phyloP scores from a whole-genome alignment of 306 rosid genomes.

The Medicago lupulina region DNA sequence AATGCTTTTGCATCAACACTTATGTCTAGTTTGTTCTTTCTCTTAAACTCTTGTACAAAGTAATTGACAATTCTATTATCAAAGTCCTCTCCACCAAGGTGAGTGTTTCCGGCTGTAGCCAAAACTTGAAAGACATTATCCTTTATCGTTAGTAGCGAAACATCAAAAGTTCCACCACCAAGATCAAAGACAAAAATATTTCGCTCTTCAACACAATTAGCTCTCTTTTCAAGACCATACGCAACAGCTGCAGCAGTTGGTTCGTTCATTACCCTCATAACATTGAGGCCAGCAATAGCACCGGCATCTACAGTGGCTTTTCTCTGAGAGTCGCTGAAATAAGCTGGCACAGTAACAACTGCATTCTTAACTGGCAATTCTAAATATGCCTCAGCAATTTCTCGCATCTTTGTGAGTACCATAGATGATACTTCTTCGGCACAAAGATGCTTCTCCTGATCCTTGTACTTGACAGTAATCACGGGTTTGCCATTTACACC shows the following conservation, averaged over 20 bases:
- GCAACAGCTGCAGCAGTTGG: conserved; percentile 5
- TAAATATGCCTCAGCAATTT: not conserved
- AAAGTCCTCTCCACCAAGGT: conserved; percentile 11
- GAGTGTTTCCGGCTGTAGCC: not conserved
- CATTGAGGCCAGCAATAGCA: not conserved
- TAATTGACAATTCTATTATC: not conserved
- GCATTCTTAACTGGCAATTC: not conserved
- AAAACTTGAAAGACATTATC: not conserved
- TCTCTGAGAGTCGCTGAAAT: not conserved
- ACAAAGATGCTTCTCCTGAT: not conserved
- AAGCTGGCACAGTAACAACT: not conserved
- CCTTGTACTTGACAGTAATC: not conserved
- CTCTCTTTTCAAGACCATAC: not conserved
- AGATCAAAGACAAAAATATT: conserved; percentile 13
- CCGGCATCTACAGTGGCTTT: not conserved
- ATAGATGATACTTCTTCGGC: too few relatives aligned
- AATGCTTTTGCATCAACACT: not conserved
- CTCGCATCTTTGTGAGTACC: not conserved
- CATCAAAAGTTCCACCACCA: conserved; percentile 11
- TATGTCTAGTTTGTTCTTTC: not conserved
- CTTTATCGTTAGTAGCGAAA: not conserved
- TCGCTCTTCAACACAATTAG: not conserved
- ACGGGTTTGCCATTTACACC: not conserved
- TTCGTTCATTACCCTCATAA: not conserved
- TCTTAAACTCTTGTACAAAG: not conserved